Evolutionary conservation across 306 rosid genomes (phyloP), one percentile per base, ranked within the genome.

Genomic region (Prinsepia uniflora): DNA sequence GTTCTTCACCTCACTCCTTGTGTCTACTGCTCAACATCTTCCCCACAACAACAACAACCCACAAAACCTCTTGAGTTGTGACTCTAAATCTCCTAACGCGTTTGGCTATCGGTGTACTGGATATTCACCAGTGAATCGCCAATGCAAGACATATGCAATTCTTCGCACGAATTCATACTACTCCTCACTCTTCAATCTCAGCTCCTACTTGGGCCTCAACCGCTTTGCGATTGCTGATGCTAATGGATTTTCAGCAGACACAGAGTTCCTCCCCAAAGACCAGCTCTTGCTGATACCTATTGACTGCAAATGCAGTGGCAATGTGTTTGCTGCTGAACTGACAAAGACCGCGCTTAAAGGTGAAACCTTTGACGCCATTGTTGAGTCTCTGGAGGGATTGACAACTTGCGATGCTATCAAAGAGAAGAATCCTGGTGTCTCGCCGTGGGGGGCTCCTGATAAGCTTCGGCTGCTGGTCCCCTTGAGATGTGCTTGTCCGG

Each of bases 231-330:
- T 88, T 71, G 89, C 94, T 66, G 74, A 83, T 65, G 84, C 89
- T 22, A 87, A 88, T 71, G 88, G 90, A 24, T 86, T 91, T 71
- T 86, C 98, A 41, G 75, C 85, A 30, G 83, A 84, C 72, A 87
- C 90, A 6, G 86, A 94, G 67, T 76, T 84, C 57, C 83, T 94
- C 49, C 80, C 86, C 1, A 65, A 36, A 30, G 68, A 86, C 5
- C 92, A 83, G 15, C 90, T 92, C 74, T 80, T 94, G 74, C 46
- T 89, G 49, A 83, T 94, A 62, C 98, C 96, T 24, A 87, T 94
- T 72, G 75, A 85, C 22, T 92, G 98, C 62, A 81, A 75, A 10
- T 94, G 96, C 86, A 85, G 53, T 48, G 76, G 69, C 39, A 84
- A 89, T 9, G 65, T 80, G 74, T 93, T 78, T 60, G 65, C 30